phyloP scores from a whole-genome alignment of 192 early-diverging fungal genomes.

The Spizellomyces punctatus region DNA sequence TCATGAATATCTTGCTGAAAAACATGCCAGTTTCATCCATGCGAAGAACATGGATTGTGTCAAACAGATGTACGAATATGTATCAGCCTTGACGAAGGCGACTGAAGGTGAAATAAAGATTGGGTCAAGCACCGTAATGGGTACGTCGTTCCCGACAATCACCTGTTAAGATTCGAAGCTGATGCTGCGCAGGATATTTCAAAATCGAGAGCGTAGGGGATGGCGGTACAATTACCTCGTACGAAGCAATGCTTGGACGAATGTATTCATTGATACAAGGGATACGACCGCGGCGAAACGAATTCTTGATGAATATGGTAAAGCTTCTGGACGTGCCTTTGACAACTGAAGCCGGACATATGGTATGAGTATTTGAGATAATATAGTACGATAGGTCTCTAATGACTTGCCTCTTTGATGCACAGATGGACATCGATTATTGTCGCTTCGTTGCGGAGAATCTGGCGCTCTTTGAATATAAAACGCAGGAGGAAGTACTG shows the following conservation, averaged over 20 bases:
- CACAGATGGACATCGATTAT: conserved; percentile 32
- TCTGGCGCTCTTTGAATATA: conserved; percentile 77
- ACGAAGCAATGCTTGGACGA: conserved; percentile 59
- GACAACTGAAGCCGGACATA: background rate
- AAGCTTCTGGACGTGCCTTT: conserved; percentile 70
- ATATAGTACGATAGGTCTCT: background rate
- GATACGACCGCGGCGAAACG: conserved; percentile 70
- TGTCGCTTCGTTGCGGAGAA: conserved; percentile 83
- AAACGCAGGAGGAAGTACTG: conserved; percentile 79
- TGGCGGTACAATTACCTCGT: background rate
- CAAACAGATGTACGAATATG: conserved; percentile 73
- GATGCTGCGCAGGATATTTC: conserved; percentile 7
- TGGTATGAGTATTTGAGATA: background rate
- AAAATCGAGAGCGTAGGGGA: background rate
- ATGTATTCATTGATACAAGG: conserved; percentile 72
- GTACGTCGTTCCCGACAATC: too few species aligned
- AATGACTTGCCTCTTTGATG: conserved; percentile 3
- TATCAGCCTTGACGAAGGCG: background rate
- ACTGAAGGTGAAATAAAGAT: too few species aligned
- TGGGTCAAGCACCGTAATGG: too few species aligned
- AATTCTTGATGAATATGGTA: conserved; percentile 69
- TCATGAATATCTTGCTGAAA: conserved; percentile 75
- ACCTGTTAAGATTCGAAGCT: too few species aligned
- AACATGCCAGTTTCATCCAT: conserved; percentile 90
- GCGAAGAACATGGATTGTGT: conserved; percentile 78